Evolutionary conservation across 108 stramenopile genomes (phyloP), one percentile per base, ranked within the genome.

Genomic region (Ochromonas danica): DNA sequence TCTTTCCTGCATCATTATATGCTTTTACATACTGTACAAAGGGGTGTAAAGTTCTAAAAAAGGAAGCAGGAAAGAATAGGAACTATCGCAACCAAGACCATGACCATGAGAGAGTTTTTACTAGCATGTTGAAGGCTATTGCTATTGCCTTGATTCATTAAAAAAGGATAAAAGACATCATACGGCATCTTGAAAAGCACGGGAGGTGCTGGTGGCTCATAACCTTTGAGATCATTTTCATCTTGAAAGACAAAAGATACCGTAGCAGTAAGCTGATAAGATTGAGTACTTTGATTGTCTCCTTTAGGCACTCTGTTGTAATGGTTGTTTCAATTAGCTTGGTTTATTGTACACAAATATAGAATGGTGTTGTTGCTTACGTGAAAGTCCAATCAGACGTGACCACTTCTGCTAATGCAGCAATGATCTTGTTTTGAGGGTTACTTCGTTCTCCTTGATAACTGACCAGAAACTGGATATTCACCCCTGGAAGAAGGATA

Each of bases 101-200:
- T n/a, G n/a, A n/a, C n/a, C n/a, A n/a, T n/a, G n/a, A n/a, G n/a
- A n/a, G n/a, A n/a, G n/a, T n/a, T n/a, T n/a, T n/a, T n/a, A n/a
- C n/a, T n/a, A n/a, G n/a, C n/a, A n/a, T n/a, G n/a, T n/a, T n/a
- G n/a, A n/a, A n/a, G n/a, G n/a, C n/a, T n/a, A n/a, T n/a, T n/a
- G n/a, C n/a, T n/a, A n/a, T n/a, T n/a, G n/a, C n/a, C n/a, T n/a
- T n/a, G n/a, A n/a, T n/a, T n/a, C 63, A 10, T 67, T 6, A 36
- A 10, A 36, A 85, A 85, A 38, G 84, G 84, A 65, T 85, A 85
- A 39, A 85, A 85, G 25, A 85, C 84, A 75, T 85, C 84, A 70
- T 82, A 84, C 30, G 84, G 84, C 3, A 85, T 78, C 0, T 70
- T 84, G 42, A 85, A 85, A 6, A 80, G 80, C 6, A 80, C 80